These are phyloP conservation scores for Aspergillus biplanus DNA, from an alignment of 495 filamentous ascomycete species.

Conservation along the genomic window DNA sequence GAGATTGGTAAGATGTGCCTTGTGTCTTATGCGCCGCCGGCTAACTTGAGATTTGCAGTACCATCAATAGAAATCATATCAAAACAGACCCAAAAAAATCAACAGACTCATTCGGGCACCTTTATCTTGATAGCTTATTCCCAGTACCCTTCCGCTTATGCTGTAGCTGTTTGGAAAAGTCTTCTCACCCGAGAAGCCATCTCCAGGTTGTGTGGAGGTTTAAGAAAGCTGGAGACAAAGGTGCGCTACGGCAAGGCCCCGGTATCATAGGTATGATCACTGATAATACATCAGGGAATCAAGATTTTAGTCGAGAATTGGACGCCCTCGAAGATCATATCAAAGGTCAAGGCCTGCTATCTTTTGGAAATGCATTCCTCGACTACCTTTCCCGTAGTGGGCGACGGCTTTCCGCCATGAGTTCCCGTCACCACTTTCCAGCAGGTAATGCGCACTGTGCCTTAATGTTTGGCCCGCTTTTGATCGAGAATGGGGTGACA, in stretches of 20 bases:
- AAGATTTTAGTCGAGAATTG: slow-evolving; percentile 7
- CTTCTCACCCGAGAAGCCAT: slow-evolving; percentile 9
- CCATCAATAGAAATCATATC: slow-evolving; percentile 2
- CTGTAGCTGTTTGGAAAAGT: slow-evolving; percentile 17
- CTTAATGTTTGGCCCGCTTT: slow-evolving; percentile 13
- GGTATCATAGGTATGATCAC: background rate
- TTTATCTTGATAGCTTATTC: background rate
- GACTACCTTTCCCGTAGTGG: slow-evolving; percentile 9
- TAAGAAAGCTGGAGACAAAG: slow-evolving; percentile 14
- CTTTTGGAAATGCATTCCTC: slow-evolving; percentile 17
- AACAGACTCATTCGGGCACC: background rate
- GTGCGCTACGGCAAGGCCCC: background rate
- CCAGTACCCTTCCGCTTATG: slow-evolving; percentile 3
- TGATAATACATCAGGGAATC: background rate
- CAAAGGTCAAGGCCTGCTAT: slow-evolving; percentile 11
- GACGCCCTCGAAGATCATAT: slow-evolving; percentile 16
- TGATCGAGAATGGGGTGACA: slow-evolving; percentile 17
- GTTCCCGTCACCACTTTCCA: slow-evolving; percentile 8
- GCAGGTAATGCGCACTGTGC: slow-evolving; percentile 16
- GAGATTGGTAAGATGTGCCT: slow-evolving; percentile 4
- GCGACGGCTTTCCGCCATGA: slow-evolving; percentile 1
- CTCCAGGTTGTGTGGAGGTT: slow-evolving; percentile 10
- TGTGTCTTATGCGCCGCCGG: background rate
- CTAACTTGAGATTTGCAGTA: background rate
- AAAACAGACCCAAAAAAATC: slow-evolving; percentile 4